Conservation (phyloP, 179 eudicot genomes). For the Gypsophila paniculata region DNA sequence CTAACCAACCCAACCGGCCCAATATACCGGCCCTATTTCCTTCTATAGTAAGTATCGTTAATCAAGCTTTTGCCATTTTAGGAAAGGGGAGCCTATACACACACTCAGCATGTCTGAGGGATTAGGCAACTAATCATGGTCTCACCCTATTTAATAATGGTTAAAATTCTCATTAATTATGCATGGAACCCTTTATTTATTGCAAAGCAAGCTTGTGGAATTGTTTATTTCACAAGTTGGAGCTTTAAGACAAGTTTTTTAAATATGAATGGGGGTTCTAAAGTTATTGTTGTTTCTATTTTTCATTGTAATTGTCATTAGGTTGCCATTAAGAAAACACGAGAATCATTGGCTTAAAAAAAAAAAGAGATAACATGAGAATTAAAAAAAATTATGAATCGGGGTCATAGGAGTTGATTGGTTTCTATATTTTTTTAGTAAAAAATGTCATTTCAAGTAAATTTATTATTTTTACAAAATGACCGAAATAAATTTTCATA, state of each 20-base stretch:
- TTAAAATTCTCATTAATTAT: constrained; percentile 1
- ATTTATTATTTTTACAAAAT: too few species aligned
- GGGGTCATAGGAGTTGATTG: too few species aligned
- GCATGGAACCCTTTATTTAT: neutral
- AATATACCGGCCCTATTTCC: constrained; percentile 17
- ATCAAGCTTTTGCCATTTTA: constrained; percentile 7
- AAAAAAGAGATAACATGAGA: too few species aligned
- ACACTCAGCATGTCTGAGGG: neutral
- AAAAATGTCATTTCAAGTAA: too few species aligned
- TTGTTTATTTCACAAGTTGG: constrained; percentile 7
- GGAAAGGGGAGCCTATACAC: neutral
- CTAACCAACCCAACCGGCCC: constrained; percentile 1
- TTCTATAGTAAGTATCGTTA: constrained; percentile 17
- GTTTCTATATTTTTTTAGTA: too few species aligned
- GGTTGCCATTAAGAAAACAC: too few species aligned
- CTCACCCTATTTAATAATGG: constrained; percentile 11
- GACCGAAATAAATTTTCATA: too few species aligned
- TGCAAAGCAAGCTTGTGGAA: constrained; percentile 6
- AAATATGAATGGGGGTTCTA: neutral
- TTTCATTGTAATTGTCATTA: too few species aligned
- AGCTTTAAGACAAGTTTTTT: neutral
- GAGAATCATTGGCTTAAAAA: too few species aligned
- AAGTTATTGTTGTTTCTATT: neutral
- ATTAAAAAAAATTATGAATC: too few species aligned
- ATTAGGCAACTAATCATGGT: constrained; percentile 25